These are phyloP conservation scores for Trichoderma hamatum DNA, from an alignment of 2,329 filamentous ascomycete species.

Conservation along the genomic window DNA sequence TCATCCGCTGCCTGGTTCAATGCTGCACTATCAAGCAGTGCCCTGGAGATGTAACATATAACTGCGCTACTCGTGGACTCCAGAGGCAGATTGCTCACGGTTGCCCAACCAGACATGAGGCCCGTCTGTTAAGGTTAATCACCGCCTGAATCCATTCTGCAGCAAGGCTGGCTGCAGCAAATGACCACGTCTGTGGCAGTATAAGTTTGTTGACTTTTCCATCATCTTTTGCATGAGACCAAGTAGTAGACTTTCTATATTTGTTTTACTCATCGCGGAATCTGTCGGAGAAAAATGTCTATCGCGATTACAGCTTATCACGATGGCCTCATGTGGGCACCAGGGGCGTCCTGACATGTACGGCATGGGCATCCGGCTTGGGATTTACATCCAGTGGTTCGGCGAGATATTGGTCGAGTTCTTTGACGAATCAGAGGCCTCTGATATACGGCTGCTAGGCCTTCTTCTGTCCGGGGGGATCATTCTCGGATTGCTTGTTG, in stretches of 20 bases:
- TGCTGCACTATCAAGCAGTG: not conserved
- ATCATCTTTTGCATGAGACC: not conserved
- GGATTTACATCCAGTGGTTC: constrained; percentile 45
- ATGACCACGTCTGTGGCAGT: not conserved
- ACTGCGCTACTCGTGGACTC: not conserved
- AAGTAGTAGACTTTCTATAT: not conserved
- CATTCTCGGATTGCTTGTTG: constrained; percentile 37
- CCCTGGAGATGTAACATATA: not conserved
- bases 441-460: constrained; percentile 39
- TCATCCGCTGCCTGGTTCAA: constrained; percentile 12
- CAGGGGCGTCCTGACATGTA: constrained; percentile 39
- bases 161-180: constrained; percentile 22
- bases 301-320: not conserved
- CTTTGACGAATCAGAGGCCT: constrained; percentile 35
- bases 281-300: not conserved
- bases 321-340: constrained; percentile 35
- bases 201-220: constrained; percentile 29
- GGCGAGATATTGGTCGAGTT: constrained; percentile 39
- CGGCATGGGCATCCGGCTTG: constrained; percentile 41
- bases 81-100: not conserved
- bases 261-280: not conserved
- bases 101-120: constrained; percentile 8
- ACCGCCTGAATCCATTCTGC: not conserved
- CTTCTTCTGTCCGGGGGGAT: constrained; percentile 38
- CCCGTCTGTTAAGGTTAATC: constrained; percentile 6